A percentile compares a stretch with the other conserved stretches of the same genome.
These are phyloP conservation scores for Cucurbita argyrosperma DNA, from an alignment of 306 rosid genomes.

Conservation along the genomic window DNA sequence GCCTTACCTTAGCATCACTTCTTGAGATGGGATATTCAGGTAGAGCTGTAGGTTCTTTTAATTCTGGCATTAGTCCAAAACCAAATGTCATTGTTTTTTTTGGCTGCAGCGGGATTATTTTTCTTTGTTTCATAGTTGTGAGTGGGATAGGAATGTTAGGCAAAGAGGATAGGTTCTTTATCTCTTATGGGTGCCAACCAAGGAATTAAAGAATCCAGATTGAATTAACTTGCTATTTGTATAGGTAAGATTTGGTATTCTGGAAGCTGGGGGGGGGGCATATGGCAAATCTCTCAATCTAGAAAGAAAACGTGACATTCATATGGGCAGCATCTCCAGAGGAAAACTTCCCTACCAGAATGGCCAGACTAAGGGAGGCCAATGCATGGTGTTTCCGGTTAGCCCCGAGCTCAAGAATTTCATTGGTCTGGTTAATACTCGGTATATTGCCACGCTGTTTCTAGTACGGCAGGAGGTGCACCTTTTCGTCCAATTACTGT, in stretches of 20 bases:
- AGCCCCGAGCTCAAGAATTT: conserved; percentile 70
- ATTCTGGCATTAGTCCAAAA: neutral
- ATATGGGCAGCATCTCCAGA: conserved; percentile 98
- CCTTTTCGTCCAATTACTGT: conserved; percentile 93
- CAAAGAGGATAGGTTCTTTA: neutral
- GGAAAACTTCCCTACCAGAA: conserved; percentile 75
- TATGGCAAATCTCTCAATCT: conserved; percentile 92
- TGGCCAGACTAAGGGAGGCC: conserved; percentile 99
- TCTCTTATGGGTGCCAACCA: neutral
- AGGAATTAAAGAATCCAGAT: neutral
- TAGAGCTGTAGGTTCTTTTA: conserved; percentile 7
- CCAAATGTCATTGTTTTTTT: neutral
- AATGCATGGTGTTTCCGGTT: conserved; percentile 75
- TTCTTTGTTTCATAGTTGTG: neutral
- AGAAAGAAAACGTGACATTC: conserved; percentile 88
- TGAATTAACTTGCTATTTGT: neutral
- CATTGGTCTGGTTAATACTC: conserved; percentile 35
- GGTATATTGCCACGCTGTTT: conserved; percentile 78
- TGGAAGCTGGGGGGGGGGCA: conserved; percentile 97
- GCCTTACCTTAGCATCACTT: conserved; percentile 74
- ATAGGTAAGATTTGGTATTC: conserved; percentile 87
- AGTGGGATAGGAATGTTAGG: neutral
- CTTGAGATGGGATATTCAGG: conserved; percentile 99
- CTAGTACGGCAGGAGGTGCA: conserved; percentile 81
- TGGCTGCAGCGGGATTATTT: neutral